Evolutionary conservation across 2,329 filamentous ascomycete genomes (phyloP).

Genomic region (Arthrinium puccinioides): DNA sequence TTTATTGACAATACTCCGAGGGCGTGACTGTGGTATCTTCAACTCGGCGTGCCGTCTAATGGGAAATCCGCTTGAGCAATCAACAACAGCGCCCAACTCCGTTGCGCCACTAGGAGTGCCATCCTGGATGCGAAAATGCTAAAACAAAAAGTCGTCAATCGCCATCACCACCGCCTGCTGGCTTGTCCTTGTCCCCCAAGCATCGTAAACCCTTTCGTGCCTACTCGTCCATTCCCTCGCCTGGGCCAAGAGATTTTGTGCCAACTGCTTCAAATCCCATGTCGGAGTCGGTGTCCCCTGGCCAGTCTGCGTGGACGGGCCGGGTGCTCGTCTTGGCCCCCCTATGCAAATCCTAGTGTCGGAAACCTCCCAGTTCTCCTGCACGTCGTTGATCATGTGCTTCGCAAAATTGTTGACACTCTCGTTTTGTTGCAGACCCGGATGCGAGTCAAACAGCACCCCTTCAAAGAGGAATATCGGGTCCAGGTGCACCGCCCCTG

Average conservation of each 20-base stretch:
- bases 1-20: too few relatives aligned
- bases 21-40: too few relatives aligned
- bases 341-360: constrained; percentile 28
- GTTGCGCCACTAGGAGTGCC: too few relatives aligned
- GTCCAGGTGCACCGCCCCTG: constrained; percentile 7
- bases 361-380: constrained; percentile 33
- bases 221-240: neutral
- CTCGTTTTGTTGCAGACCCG: constrained; percentile 12
- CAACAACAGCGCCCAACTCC: too few relatives aligned
- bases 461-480: constrained; percentile 15
- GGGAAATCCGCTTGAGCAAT: too few relatives aligned
- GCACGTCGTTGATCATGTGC: constrained; percentile 36
- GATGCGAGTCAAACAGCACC: constrained; percentile 4
- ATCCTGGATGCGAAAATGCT: too few relatives aligned
- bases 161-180: too few relatives aligned
- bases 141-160: too few relatives aligned
- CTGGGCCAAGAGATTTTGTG: neutral
- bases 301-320: constrained; percentile 24
- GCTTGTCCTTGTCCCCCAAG: too few relatives aligned
- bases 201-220: too few relatives aligned
- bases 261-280: constrained; percentile 11
- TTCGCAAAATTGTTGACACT: constrained; percentile 32
- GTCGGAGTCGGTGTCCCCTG: constrained; percentile 21
- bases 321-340: constrained; percentile 24
- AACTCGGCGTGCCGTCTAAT: too few relatives aligned